A percentile compares a stretch with the other conserved stretches of the same genome.
phyloP scores from a whole-genome alignment of 1,284 basidiomycete species.

The Heterobasidion parviporum region DNA sequence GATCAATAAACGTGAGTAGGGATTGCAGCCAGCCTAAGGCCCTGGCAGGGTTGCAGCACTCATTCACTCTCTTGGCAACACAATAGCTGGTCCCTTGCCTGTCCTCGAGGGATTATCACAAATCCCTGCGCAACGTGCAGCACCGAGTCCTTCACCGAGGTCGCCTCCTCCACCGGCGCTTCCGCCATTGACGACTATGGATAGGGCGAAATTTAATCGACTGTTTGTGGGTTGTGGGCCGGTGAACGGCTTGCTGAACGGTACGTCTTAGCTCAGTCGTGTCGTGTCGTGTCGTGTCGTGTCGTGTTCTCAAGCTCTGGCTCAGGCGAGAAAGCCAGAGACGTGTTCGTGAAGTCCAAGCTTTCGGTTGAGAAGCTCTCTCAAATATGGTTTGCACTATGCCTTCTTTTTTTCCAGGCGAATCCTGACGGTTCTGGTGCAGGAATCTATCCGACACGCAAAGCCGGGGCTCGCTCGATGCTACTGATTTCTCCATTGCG shows the following conservation, averaged over 20 bases:
- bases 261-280: constrained; percentile 28
- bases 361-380: constrained; percentile 85
- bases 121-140: constrained; percentile 36
- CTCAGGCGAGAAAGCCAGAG: constrained; percentile 81
- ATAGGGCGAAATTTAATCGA: constrained; percentile 76
- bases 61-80: background rate
- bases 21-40: background rate
- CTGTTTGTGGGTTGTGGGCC: constrained; percentile 75
- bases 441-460: constrained; percentile 96
- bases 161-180: constrained; percentile 46
- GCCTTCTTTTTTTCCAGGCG: background rate
- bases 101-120: constrained; percentile 67
- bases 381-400: constrained; percentile 76
- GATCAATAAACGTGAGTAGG: constrained; percentile 55
- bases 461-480: constrained; percentile 83
- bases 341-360: constrained; percentile 92
- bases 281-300: background rate
- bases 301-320: background rate
- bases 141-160: constrained; percentile 48
- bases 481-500: constrained; percentile 90
- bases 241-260: constrained; percentile 67
- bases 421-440: background rate
- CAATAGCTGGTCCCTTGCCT: constrained; percentile 74
- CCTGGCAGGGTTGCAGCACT: too few species aligned
- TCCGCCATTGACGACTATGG: constrained; percentile 67